Evolutionary conservation across 805 yeast species (phyloP), one percentile per base, ranked within the genome.

Genomic region (Metschnikowia kofuensis): DNA sequence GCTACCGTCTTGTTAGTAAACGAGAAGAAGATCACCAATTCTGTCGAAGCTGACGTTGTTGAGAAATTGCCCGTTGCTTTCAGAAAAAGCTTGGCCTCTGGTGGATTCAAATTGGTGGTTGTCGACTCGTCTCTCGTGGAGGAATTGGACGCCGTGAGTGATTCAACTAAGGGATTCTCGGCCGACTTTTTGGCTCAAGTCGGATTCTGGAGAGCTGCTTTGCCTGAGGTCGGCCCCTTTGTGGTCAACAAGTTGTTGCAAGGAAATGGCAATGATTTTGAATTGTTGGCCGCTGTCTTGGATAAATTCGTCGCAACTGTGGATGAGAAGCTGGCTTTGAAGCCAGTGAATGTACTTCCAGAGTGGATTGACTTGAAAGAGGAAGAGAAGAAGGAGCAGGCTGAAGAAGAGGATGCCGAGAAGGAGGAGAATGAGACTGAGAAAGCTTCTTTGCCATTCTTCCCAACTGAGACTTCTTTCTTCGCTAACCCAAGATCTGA

Each of bases 251-350:
- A 85, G 64, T 80, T 89, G 58, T 81, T 85, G 68, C 88, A 85
- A 64, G 84, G 94, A 13, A 85, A 86, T 52, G 94, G 96, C 44
- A 78, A 85, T 44, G 89, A 84, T 54, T 87, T 89, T 51, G 96
- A 90, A 70, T 72, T 85, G 50, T 76, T 89, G 55, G 87, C 87
- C 32, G 82, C 85, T 32, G 89, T 84, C 41, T 74, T 85, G 62
- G 82, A 84, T 49, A 80, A 81, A 49, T 77, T 83, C 45, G 78
- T 88, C 47, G 83, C 82, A 43, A 80, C 83, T 52, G 78, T 79
- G 15, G 74, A 76, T 44, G 79, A 79, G 63, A 62, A 64, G 52
- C 46, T 72, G 55, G 72, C 65, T 2, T 70, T 75, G 58, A 71
- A 69, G 56, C 64, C 73, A 11, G 65, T 73, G 29, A 42, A 47